Conservation (phyloP, 2,329 filamentous ascomycete species). For the Colletotrichum theobromicola region DNA sequence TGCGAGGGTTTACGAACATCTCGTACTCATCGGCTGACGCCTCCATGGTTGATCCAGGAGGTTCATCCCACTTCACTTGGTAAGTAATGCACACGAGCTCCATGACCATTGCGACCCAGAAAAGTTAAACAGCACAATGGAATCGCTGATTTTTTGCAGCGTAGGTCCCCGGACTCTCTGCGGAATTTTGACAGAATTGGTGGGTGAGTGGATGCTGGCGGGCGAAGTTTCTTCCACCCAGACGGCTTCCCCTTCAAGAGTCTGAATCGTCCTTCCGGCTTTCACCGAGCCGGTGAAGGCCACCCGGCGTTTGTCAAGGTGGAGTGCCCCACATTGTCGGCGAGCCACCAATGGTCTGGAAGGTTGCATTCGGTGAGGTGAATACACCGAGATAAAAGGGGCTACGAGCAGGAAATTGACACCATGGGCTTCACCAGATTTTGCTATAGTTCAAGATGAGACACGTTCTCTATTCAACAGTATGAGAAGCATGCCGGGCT, state of each 20-base stretch:
- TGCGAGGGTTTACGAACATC: neutral
- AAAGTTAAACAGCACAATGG: neutral
- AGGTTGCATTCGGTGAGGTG: neutral
- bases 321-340: neutral
- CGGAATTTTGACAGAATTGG: rapidly evolving
- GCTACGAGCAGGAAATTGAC: neutral
- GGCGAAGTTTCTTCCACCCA: rapidly evolving
- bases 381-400: neutral
- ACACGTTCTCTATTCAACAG: neutral
- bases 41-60: neutral
- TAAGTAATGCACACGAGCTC: neutral
- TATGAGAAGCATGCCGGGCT: rapidly evolving
- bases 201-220: neutral
- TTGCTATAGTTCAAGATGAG: neutral
- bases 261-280: neutral
- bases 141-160: neutral
- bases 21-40: neutral
- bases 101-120: neutral
- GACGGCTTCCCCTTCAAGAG: neutral
- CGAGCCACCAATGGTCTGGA: neutral
- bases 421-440: neutral
- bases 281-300: neutral
- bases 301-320: neutral
- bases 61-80: neutral
- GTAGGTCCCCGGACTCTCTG: rapidly evolving